Evolutionary conservation across 1,139 yeast genomes (phyloP), one percentile per base, ranked within the genome.

Genomic region (Casaregolazyma suthepensis): DNA sequence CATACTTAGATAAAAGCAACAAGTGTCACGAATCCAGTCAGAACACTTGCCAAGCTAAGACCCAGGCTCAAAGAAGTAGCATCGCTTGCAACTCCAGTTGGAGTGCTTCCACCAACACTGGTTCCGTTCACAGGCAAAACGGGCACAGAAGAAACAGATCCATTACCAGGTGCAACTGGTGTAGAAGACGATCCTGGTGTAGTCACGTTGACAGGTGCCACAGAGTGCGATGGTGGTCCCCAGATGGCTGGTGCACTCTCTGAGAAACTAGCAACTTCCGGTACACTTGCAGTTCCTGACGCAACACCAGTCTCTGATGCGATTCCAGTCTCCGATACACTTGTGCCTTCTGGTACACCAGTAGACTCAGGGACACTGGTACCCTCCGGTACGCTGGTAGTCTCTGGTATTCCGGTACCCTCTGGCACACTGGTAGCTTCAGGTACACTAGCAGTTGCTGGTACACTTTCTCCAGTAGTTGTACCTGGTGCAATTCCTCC

Each of bases 141-240:
- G 6, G 31, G 31, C 2, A 12, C 10, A 26, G 31, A 26, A 26
- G 31, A 9, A 26, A 26, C 10, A 2, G 31, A 26, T 26, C 31
- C 31, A 26, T 26, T 26, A 2, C 6, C 31, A 26, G 31, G 31
- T 15, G 43, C 17, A 17, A 13, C 20, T 3, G 35, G 15, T 9
- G 29, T 18, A 12, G 48, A 38, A 29, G 48, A 17, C 5, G 48
- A 35, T n/a, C 37, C 22, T 29, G 48, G 20, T 46, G 42, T 12
- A 2, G 48, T 35, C 17, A 18, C 5, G 10, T 13, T 35, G 22
- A 19, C 18, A 6, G 23, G 40, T 46, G 17, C 26, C 13, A 38
- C n/a, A n/a, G n/a, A n/a, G n/a, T n/a, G 18, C 12, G 43, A 31
- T 15, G 45, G 50, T 20, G 50, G 22, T 5, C 45, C 35, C 45